phyloP scores from a whole-genome alignment of 1,284 basidiomycete genomes.

The Jaminaea rosea region DNA sequence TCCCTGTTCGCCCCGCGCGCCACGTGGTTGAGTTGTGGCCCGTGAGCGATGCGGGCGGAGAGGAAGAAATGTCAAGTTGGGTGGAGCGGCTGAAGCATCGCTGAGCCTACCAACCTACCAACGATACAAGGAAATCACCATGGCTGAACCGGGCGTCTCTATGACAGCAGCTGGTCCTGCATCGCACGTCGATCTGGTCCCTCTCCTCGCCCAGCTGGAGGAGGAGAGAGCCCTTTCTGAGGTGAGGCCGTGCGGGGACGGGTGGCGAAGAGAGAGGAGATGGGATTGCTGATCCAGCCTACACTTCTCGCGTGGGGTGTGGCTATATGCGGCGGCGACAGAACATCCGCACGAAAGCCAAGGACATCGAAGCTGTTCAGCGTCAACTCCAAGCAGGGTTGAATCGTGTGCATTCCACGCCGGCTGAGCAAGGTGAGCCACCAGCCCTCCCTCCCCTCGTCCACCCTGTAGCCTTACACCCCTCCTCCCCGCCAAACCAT shows the following conservation, averaged over 20 bases:
- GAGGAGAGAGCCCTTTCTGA: slow-evolving; percentile 16
- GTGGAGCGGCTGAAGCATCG: neutral
- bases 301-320: neutral
- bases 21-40: neutral
- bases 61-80: neutral
- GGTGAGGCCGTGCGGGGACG: neutral
- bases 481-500: neutral
- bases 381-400: slow-evolving; percentile 15
- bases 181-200: slow-evolving; percentile 11
- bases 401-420: slow-evolving; percentile 22
- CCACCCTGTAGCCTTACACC: neutral
- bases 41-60: neutral
- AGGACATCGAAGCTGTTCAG: slow-evolving; percentile 21
- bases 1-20: neutral
- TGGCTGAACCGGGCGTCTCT: neutral
- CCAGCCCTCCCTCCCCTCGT: neutral
- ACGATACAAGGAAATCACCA: neutral
- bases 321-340: no score
- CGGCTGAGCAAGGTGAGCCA: slow-evolving; percentile 7
- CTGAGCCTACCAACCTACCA: neutral
- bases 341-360: slow-evolving; percentile 18
- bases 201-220: slow-evolving; percentile 25
- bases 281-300: neutral
- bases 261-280: neutral
- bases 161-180: no score